Percentiles rank a stretch among this genome's conserved stretches.
These are phyloP conservation scores for Epichloe amarillans DNA, from an alignment of 2,329 filamentous ascomycete species.

Conservation along the genomic window DNA sequence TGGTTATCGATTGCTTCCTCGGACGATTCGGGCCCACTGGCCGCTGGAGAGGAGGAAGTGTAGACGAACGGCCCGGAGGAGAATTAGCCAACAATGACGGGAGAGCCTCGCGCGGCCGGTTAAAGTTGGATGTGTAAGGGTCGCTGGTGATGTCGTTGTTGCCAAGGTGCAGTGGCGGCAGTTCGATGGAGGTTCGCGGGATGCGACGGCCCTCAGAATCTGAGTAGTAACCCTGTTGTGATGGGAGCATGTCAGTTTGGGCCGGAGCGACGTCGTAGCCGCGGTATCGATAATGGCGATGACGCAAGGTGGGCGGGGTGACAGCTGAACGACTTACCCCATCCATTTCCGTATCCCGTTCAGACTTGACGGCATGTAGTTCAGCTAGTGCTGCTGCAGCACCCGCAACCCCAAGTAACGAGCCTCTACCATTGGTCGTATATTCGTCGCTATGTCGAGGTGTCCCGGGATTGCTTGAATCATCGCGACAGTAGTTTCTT, in stretches of 20 bases:
- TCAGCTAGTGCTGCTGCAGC: conserved; percentile 81
- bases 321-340: conserved; percentile 40
- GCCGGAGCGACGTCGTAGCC: not conserved
- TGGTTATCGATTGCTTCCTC: conserved; percentile 76
- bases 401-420: conserved; percentile 46
- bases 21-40: conserved; percentile 58
- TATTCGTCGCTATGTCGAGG: conserved; percentile 59
- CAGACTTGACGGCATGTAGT: conserved; percentile 62
- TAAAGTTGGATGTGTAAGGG: conserved; percentile 46
- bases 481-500: conserved; percentile 40
- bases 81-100: conserved; percentile 73
- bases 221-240: conserved; percentile 50
- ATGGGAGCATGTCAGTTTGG: conserved; percentile 1
- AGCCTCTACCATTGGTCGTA: conserved; percentile 27
- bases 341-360: conserved; percentile 67
- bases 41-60: conserved; percentile 70
- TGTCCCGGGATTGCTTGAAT: conserved; percentile 52
- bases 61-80: conserved; percentile 76
- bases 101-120: conserved; percentile 53
- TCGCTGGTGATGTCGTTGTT: conserved; percentile 57
- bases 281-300: conserved; percentile 13
- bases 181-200: conserved; percentile 54
- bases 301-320: conserved; percentile 13
- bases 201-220: conserved; percentile 54
- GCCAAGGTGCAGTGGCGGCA: conserved; percentile 52